These are phyloP conservation scores for Geranium incanum DNA, from an alignment of 441 rosid species.

Conservation along the genomic window DNA sequence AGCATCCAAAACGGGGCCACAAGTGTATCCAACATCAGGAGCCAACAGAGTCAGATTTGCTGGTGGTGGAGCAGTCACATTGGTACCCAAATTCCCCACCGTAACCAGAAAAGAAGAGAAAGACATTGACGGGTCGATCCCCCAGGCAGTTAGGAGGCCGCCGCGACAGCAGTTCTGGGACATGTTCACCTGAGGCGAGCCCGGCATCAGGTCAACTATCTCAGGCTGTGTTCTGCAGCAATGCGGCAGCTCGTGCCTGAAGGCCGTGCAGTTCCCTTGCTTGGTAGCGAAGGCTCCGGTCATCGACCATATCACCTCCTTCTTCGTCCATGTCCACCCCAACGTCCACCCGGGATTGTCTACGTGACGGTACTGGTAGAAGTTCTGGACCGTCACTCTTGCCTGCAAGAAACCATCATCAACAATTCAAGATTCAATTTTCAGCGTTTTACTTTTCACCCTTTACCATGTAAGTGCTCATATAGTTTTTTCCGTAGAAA, in stretches of 20 bases:
- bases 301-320: conserved; percentile 42
- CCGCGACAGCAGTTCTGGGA: conserved; percentile 40
- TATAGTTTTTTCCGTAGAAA: too few relatives aligned
- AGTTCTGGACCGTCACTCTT: conserved; percentile 44
- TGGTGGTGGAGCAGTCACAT: conserved; percentile 28
- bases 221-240: conserved; percentile 39
- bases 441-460: background rate
- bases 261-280: conserved; percentile 40
- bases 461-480: background rate
- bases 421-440: too few relatives aligned
- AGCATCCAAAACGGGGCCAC: conserved; percentile 33
- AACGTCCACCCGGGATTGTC: conserved; percentile 49
- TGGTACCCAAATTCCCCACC: conserved; percentile 33
- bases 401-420: conserved; percentile 29
- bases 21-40: conserved; percentile 53
- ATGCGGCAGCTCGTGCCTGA: conserved; percentile 33
- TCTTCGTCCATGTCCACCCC: conserved; percentile 48
- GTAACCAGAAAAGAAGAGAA: conserved; percentile 42
- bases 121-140: conserved; percentile 41
- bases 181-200: conserved; percentile 23
- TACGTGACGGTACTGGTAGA: conserved; percentile 38
- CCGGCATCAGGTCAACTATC: conserved; percentile 36
- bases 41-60: conserved; percentile 38
- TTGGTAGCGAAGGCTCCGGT: conserved; percentile 47
- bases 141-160: conserved; percentile 45